phyloP scores from a whole-genome alignment of 78 protist genomes.

The Creolimax fragrantissima region DNA sequence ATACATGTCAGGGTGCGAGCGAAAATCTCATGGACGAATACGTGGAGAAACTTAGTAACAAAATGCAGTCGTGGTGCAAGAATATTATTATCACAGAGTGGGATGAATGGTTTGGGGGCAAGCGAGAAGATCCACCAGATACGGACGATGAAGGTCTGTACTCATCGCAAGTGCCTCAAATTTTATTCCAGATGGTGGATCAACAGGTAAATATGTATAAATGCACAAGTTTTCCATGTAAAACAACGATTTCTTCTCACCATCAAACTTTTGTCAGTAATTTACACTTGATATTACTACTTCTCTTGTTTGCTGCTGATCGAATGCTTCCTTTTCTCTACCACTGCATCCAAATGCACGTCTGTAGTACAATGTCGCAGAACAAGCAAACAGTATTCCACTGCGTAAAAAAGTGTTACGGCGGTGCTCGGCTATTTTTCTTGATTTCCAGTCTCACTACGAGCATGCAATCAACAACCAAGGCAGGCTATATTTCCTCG shows the following conservation, averaged over 20 bases:
- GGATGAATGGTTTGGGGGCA: slow-evolving; percentile 6
- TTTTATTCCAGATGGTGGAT: neutral
- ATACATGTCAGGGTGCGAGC: neutral
- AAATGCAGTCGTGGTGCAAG: neutral
- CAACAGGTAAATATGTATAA: slow-evolving; percentile 4
- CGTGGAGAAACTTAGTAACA: neutral
- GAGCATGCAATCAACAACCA: neutral
- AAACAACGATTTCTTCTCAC: no score
- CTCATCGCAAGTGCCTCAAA: neutral
- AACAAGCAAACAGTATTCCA: neutral
- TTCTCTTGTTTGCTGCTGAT: no score
- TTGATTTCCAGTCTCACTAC: neutral
- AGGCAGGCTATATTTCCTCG: neutral
- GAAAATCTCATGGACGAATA: neutral
- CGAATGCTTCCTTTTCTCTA: no score
- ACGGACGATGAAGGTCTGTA: neutral
- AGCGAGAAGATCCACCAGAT: slow-evolving; percentile 4
- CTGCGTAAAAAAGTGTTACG: neutral
- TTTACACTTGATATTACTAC: no score
- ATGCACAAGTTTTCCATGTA: no score
- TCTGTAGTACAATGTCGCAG: neutral
- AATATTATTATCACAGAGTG: neutral
- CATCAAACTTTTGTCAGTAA: no score
- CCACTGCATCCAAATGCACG: no score
- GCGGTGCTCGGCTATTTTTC: neutral